phyloP scores from a whole-genome alignment of 768 basidiomycete species.

The Thelephora aurantiotincta region DNA sequence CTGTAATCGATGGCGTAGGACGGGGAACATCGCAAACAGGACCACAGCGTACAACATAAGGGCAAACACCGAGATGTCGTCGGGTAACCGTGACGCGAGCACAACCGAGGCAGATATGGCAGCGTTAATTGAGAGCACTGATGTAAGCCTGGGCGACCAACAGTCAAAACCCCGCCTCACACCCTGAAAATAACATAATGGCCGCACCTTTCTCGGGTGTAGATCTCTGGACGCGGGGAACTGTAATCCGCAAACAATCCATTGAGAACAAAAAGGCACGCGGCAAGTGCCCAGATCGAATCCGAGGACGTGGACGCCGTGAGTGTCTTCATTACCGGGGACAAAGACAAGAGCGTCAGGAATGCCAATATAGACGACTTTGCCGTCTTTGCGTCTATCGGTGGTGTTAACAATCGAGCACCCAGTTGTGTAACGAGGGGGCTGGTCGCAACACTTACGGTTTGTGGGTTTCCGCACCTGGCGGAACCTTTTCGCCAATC shows the following conservation, averaged over 20 bases:
- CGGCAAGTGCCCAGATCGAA: constrained; percentile 93
- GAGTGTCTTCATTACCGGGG: constrained; percentile 83
- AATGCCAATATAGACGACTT: constrained; percentile 83
- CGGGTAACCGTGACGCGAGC: constrained; percentile 75
- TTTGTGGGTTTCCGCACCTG: constrained; percentile 15
- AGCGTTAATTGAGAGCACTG: constrained; percentile 80
- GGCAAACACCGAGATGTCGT: constrained; percentile 79
- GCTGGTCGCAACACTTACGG: constrained; percentile 15
- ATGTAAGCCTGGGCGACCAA: constrained; percentile 42
- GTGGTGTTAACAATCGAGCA: background rate
- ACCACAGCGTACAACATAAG: constrained; percentile 77
- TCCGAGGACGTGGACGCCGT: constrained; percentile 94
- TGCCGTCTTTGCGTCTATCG: constrained; percentile 49
- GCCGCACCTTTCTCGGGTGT: constrained; percentile 43
- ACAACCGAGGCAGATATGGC: constrained; percentile 89
- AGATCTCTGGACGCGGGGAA: constrained; percentile 26
- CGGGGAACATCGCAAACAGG: constrained; percentile 72
- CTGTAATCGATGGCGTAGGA: constrained; percentile 61
- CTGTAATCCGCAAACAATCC: constrained; percentile 76
- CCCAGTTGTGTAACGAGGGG: background rate
- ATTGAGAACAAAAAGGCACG: constrained; percentile 70
- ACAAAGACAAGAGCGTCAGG: constrained; percentile 75
- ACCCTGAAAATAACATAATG: background rate
- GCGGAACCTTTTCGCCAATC: constrained; percentile 6
- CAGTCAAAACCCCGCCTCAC: constrained; percentile 6